Evolutionary conservation across 2,329 filamentous ascomycete genomes (phyloP).

Genomic region (Cercospora sp.): DNA sequence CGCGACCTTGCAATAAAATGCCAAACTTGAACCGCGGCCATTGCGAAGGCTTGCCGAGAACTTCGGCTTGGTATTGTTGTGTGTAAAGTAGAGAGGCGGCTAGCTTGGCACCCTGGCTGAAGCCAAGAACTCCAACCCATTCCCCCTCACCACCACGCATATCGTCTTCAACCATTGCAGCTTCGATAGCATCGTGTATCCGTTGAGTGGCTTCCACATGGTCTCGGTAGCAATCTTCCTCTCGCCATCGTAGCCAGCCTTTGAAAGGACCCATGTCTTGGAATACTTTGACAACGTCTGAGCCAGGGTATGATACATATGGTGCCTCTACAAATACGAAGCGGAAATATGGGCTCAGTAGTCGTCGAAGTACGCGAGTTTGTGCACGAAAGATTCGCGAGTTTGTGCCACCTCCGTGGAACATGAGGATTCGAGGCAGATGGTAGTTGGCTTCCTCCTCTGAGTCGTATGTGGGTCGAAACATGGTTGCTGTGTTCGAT

Average conservation of each 20-base stretch:
- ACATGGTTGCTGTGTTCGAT: background rate
- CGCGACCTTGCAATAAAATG: constrained; percentile 19
- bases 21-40: constrained; percentile 20
- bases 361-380: constrained; percentile 39
- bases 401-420: constrained; percentile 47
- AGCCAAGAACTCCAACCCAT: constrained; percentile 64
- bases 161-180: constrained; percentile 55
- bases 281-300: constrained; percentile 44
- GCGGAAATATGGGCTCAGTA: constrained; percentile 39
- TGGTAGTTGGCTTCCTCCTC: constrained; percentile 9
- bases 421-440: constrained; percentile 40
- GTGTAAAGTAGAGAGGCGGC: constrained; percentile 60
- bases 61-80: constrained; percentile 20
- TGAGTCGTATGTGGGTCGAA: constrained; percentile 6
- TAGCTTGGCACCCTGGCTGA: constrained; percentile 67
- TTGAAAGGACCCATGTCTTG: constrained; percentile 41
- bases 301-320: constrained; percentile 35
- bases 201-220: constrained; percentile 10
- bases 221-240: constrained; percentile 11
- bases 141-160: constrained; percentile 53
- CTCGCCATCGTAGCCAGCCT: constrained; percentile 37
- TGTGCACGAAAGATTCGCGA: constrained; percentile 44
- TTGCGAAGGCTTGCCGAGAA: constrained; percentile 8
- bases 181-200: constrained; percentile 16
- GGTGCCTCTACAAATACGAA: constrained; percentile 43